Conservation (phyloP, 2,329 filamentous ascomycete genomes). For the Plectosphaerella sp. region DNA sequence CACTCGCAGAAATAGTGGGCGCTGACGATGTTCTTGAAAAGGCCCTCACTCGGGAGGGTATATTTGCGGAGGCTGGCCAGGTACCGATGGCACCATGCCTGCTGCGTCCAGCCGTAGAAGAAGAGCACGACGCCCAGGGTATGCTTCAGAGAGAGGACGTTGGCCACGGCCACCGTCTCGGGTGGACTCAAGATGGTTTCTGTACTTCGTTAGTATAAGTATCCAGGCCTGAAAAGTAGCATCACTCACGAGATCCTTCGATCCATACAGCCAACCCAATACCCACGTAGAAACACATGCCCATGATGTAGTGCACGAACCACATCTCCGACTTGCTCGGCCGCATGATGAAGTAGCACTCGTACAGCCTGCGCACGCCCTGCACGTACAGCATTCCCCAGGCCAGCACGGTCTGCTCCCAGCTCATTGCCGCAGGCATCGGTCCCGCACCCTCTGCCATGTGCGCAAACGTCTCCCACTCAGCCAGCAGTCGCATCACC, state of each 20-base stretch:
- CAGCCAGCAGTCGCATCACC: slow-evolving; percentile 43
- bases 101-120: slow-evolving; percentile 63
- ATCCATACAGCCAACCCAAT: slow-evolving; percentile 79
- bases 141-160: slow-evolving; percentile 26
- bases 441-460: background rate
- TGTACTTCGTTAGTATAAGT: slow-evolving; percentile 13
- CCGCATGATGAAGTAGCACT: slow-evolving; percentile 62
- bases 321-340: slow-evolving; percentile 76
- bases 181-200: slow-evolving; percentile 22
- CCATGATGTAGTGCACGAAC: slow-evolving; percentile 77
- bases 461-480: slow-evolving; percentile 25
- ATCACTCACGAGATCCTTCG: slow-evolving; percentile 61
- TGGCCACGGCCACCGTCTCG: background rate
- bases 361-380: slow-evolving; percentile 69
- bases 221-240: slow-evolving; percentile 1
- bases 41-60: slow-evolving; percentile 67
- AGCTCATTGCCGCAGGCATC: slow-evolving; percentile 37
- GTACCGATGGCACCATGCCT: slow-evolving; percentile 70
- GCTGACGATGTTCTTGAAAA: slow-evolving; percentile 71
- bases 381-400: slow-evolving; percentile 76
- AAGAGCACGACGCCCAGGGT: slow-evolving; percentile 59
- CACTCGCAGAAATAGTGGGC: slow-evolving; percentile 93
- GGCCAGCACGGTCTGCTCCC: slow-evolving; percentile 58
- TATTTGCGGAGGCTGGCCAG: slow-evolving; percentile 75
- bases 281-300: slow-evolving; percentile 69